Base-by-base conservation (phyloP, 2,329 filamentous ascomycete species). In the Neonectria magnoliae region DNA sequence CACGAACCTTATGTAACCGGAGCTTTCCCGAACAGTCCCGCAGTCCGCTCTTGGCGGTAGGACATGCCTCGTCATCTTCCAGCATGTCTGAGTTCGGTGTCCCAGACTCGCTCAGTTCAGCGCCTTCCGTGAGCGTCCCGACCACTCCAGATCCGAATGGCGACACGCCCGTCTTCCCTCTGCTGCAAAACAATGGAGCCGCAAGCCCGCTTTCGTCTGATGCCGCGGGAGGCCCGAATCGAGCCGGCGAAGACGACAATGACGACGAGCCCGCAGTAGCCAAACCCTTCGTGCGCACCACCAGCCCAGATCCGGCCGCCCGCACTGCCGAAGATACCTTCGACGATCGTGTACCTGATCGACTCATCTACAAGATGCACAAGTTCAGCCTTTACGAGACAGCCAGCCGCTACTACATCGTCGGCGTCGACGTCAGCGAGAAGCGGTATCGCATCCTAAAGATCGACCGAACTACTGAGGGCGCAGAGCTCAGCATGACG, bases 321-420 rank as follows among this genome's bases (percentile, higher is more conserved):
- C 78, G 78, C 29, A 63, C 61, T 9, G 66, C 70, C 4, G 65
- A 68, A 38, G 76, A 79, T 33, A 72, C 74, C 14, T 76, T 77
- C 22, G 77, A 80, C 18, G 76, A 77, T 16, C 76, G 73, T 14
- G 71, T 72, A 1, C 72, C 73, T 5, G 77, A 81, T 57, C 79
- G 81, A 22, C 71, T 82, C 18, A 78, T 84, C 48, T 85, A 86
- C 78, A 87, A 87, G 77, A 97, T 99, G 93, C 94, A 98, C 83
- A 97, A 96, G 75, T 98, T 97, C 79, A 96, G 93, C n/a, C 82
- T 99, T 22, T 98, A 99, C 79, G 96, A 99, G 82, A 99, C 96
- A 3, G 92, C 93, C 13, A 93, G 91, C 60, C 88, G 93, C 57
- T 99, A 96, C 79, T 99, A 98, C 78, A 91, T 99, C 68, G 93